Conservation (phyloP, 2,329 filamentous ascomycete genomes). For the Fusarium torreyae region DNA sequence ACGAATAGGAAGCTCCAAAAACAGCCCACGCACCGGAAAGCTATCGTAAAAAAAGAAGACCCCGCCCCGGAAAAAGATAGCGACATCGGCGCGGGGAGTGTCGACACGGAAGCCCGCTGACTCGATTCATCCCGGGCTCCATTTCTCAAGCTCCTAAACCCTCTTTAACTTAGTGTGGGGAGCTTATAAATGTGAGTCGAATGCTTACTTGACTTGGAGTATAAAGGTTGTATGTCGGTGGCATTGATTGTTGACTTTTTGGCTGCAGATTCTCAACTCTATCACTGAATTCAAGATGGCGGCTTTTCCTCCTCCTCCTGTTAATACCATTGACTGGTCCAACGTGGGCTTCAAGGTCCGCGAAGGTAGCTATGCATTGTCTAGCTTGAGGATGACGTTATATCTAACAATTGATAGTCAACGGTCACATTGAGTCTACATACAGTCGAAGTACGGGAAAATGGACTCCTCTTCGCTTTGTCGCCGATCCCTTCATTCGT, state of each 20-base stretch:
- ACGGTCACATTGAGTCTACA: slow-evolving; percentile 92
- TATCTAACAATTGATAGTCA: slow-evolving; percentile 69
- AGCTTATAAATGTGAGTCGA: slow-evolving; percentile 29
- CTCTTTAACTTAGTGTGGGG: neutral
- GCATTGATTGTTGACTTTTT: slow-evolving; percentile 9
- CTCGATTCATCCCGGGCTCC: neutral
- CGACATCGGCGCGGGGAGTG: slow-evolving; percentile 45
- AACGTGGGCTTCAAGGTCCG: slow-evolving; percentile 94
- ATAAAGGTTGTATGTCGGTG: neutral
- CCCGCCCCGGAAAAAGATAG: slow-evolving; percentile 34
- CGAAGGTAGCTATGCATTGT: slow-evolving; percentile 73
- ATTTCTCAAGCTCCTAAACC: neutral
- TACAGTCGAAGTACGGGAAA: slow-evolving; percentile 81
- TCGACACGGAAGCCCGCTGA: too few relatives aligned
- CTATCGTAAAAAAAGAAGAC: slow-evolving; percentile 15
- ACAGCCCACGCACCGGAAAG: neutral
- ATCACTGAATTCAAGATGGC: slow-evolving; percentile 57
- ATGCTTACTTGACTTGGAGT: neutral
- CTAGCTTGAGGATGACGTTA: too few relatives aligned
- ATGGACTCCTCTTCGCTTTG: slow-evolving; percentile 86
- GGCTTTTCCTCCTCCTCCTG: slow-evolving; percentile 81
- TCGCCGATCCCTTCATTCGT: slow-evolving; percentile 85
- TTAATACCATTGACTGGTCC: slow-evolving; percentile 91
- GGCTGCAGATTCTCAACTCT: slow-evolving; percentile 5
- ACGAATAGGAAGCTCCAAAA: slow-evolving; percentile 41